phyloP scores from a whole-genome alignment of 768 basidiomycete species.

The Pleurotus tuoliensis region DNA sequence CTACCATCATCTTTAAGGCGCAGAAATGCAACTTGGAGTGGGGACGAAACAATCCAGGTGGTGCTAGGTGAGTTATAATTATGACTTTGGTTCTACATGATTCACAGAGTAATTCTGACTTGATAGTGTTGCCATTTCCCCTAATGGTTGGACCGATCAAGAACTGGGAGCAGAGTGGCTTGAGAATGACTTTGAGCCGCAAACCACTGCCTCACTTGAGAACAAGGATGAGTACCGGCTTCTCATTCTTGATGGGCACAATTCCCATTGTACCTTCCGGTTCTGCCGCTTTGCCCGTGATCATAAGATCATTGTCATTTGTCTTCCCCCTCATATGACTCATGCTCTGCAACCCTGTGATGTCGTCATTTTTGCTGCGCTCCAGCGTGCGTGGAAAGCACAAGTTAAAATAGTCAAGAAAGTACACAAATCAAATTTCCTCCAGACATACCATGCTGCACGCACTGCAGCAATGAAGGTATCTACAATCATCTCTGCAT shows the following conservation, averaged over 20 bases:
- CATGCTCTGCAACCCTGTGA: conserved; percentile 33
- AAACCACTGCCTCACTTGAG: conserved; percentile 13
- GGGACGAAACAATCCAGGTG: conserved; percentile 20
- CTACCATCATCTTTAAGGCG: conserved; percentile 36
- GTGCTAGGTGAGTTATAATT: conserved; percentile 22
- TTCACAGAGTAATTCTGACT: not conserved
- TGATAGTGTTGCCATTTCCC: conserved; percentile 27
- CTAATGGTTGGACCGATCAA: conserved; percentile 38
- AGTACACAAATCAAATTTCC: conserved; percentile 6
- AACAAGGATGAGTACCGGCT: conserved; percentile 18
- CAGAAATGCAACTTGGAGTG: conserved; percentile 18
- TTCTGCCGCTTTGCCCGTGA: conserved; percentile 24
- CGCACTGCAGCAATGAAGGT: conserved; percentile 13
- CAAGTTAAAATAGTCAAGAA: conserved; percentile 14
- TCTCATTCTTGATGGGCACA: conserved; percentile 36
- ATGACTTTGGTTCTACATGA: not conserved
- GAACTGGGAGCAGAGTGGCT: conserved; percentile 31
- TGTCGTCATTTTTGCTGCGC: conserved; percentile 33
- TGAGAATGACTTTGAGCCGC: conserved; percentile 28
- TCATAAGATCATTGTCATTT: conserved; percentile 28
- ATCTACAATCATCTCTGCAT: conserved; percentile 17
- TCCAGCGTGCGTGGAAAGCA: conserved; percentile 25
- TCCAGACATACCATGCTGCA: conserved; percentile 9
- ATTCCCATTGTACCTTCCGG: conserved; percentile 28
- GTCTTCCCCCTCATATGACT: conserved; percentile 33